A percentile compares a stretch with the other conserved stretches of the same genome.
Conservation (phyloP, 148 eudicot genomes). For the Heliosperma pusillum region DNA sequence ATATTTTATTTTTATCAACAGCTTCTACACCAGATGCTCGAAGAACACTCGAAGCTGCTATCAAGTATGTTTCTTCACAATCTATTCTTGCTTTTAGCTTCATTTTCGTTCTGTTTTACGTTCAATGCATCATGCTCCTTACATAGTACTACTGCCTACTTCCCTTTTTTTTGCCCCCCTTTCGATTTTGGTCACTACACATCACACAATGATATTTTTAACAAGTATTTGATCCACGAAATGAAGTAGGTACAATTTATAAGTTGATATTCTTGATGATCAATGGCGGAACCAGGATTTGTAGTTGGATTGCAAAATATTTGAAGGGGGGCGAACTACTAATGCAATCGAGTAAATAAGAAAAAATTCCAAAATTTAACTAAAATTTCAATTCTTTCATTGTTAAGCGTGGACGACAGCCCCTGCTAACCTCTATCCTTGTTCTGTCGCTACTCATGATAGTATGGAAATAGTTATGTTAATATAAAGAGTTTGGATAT, state of each 20-base stretch:
- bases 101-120: no score
- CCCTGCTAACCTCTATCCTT: no score
- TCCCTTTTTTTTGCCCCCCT: no score
- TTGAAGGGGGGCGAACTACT: no score
- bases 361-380: no score
- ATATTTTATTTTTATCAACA: constrained; percentile 25
- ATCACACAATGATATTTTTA: neutral
- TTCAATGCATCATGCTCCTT: neutral
- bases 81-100: neutral
- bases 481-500: no score
- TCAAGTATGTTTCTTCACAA: constrained; percentile 57
- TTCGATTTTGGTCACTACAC: neutral
- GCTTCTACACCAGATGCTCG: constrained; percentile 61
- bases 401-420: no score
- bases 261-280: neutral
- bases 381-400: no score
- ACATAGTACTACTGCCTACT: neutral
- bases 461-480: neutral
- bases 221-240: neutral
- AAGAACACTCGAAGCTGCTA: constrained; percentile 79
- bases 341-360: no score
- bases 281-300: no score
- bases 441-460: neutral
- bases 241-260: neutral
- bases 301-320: no score